Evolutionary conservation across 2,329 filamentous ascomycete species (phyloP).

Genomic region (Sporothrix protearum): DNA sequence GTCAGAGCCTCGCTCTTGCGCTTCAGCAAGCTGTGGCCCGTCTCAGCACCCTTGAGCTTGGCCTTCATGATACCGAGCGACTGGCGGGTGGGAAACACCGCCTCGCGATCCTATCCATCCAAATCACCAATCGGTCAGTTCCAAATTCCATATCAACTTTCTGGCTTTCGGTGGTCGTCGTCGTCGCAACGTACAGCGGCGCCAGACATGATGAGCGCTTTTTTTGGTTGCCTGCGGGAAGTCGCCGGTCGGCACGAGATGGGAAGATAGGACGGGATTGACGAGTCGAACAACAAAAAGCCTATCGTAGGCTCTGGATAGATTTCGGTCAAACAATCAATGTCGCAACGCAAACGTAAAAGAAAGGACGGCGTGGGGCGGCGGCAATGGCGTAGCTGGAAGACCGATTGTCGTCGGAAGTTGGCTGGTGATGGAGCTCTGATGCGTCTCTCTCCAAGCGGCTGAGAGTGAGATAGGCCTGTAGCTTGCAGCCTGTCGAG

Average conservation of each 20-base stretch:
- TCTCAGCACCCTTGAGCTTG: constrained; percentile 92
- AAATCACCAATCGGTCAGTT: not conserved
- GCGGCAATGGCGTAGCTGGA: not conserved
- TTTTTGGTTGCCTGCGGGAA: constrained; percentile 21
- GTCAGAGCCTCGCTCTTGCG: constrained; percentile 97
- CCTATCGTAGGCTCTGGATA: not conserved
- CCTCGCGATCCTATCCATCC: constrained; percentile 71
- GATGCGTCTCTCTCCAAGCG: not conserved
- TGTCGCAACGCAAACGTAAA: not conserved
- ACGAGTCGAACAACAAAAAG: not conserved
- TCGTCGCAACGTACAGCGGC: constrained; percentile 26
- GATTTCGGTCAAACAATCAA: no score
- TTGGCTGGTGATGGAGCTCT: not conserved
- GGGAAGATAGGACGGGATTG: not conserved
- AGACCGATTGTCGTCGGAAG: not conserved
- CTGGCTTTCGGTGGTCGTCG: constrained; percentile 18
- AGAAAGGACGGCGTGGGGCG: not conserved
- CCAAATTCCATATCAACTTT: not conserved
- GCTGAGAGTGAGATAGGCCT: not conserved
- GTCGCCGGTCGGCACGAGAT: not conserved
- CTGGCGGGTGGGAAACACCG: constrained; percentile 97
- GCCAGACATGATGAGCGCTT: constrained; percentile 32
- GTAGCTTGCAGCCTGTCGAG: not conserved
- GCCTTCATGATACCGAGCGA: constrained; percentile 95
- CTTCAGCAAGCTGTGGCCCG: constrained; percentile 91